These are phyloP conservation scores for Trifolium fragiferum DNA, from an alignment of 306 rosid species.

Conservation along the genomic window DNA sequence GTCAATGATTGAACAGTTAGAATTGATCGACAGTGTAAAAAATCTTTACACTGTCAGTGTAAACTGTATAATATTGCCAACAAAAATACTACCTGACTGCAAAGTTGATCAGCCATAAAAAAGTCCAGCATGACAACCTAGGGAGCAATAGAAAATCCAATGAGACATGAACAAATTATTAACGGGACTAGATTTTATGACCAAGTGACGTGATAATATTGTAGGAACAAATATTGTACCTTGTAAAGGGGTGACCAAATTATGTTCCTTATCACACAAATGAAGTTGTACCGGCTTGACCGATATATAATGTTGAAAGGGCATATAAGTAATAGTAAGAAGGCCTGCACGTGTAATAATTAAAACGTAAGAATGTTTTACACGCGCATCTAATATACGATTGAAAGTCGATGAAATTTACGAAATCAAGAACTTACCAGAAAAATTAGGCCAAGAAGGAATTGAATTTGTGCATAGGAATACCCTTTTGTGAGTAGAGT, in stretches of 20 bases:
- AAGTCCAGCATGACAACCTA: constrained; percentile 99
- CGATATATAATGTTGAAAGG: constrained; percentile 80
- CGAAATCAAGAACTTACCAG: constrained; percentile 56
- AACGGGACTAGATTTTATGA: too few relatives aligned
- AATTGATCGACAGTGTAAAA: background rate
- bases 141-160: constrained; percentile 21
- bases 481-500: constrained; percentile 73
- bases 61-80: background rate
- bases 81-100: constrained; percentile 80
- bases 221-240: constrained; percentile 46
- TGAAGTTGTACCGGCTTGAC: constrained; percentile 81
- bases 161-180: constrained; percentile 33
- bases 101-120: constrained; percentile 99
- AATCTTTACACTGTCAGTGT: too few relatives aligned
- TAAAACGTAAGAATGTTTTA: background rate
- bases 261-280: constrained; percentile 86
- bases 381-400: background rate
- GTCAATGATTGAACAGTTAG: background rate
- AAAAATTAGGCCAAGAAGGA: constrained; percentile 81
- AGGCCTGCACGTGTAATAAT: constrained; percentile 53
- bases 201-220: too few relatives aligned
- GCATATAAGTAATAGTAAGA: constrained; percentile 68
- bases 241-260: constrained; percentile 90
- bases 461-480: constrained; percentile 74
- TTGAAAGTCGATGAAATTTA: background rate